A percentile compares a stretch with the other conserved stretches of the same genome.
Evolutionary conservation across 768 basidiomycete genomes (phyloP).

Genomic region (Leccinum uliginosum): DNA sequence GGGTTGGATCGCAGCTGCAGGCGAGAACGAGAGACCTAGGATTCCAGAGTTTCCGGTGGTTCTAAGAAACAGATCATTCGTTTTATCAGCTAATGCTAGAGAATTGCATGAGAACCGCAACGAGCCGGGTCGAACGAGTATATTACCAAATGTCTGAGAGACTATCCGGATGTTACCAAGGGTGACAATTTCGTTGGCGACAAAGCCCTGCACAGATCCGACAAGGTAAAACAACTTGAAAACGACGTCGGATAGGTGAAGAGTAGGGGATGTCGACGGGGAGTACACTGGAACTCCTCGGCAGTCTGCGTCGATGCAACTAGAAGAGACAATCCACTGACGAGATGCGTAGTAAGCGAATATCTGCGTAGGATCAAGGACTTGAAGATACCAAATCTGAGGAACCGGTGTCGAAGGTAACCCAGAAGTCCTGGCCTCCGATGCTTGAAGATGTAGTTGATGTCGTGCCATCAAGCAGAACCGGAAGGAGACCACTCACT

Average conservation of each 20-base stretch:
- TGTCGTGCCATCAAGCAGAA: background rate
- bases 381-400: conserved; percentile 43
- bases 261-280: conserved; percentile 28
- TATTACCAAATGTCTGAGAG: conserved; percentile 46
- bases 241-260: conserved; percentile 26
- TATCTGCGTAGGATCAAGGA: background rate
- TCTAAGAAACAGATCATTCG: conserved; percentile 40
- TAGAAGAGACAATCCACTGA: conserved; percentile 50
- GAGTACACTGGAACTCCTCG: conserved; percentile 39
- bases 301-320: conserved; percentile 45
- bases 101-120: background rate
- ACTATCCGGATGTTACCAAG: conserved; percentile 43
- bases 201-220: conserved; percentile 50
- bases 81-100: conserved; percentile 44
- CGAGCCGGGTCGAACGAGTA: background rate
- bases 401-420: conserved; percentile 54
- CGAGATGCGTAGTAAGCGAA: conserved; percentile 1
- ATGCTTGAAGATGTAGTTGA: conserved; percentile 28
- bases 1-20: conserved; percentile 42
- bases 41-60: conserved; percentile 51
- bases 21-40: conserved; percentile 49
- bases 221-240: conserved; percentile 51
- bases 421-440: conserved; percentile 40
- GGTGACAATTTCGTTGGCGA: conserved; percentile 43
- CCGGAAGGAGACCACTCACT: conserved; percentile 19